A percentile compares a stretch with the other conserved stretches of the same genome.
Evolutionary conservation across 2,329 filamentous ascomycete species (phyloP).

Genomic region (Aciculosporium take): DNA sequence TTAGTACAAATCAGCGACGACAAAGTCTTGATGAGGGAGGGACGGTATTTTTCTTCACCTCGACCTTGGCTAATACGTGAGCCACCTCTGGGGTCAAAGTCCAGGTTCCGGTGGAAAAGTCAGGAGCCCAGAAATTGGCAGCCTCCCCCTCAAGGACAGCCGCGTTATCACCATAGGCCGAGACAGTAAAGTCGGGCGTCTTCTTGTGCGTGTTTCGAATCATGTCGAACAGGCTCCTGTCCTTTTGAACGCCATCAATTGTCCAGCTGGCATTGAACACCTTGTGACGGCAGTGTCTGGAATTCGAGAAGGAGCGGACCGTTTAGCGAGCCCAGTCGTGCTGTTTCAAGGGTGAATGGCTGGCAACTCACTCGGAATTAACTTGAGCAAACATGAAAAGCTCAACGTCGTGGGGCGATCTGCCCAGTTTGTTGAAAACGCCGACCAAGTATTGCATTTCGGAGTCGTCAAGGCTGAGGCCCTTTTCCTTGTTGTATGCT

Average conservation of each 20-base stretch:
- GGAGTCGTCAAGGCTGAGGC: conserved; percentile 71
- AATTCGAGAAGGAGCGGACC: no score
- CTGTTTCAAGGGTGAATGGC: no score
- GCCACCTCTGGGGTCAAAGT: conserved; percentile 72
- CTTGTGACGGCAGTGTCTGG: conserved; percentile 58
- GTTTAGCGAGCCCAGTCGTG: no score
- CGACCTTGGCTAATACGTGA: conserved; percentile 84
- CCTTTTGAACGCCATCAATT: conserved; percentile 72
- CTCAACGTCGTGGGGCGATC: conserved; percentile 75
- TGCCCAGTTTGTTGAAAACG: conserved; percentile 26
- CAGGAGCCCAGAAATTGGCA: conserved; percentile 62
- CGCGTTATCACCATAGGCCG: conserved; percentile 94
- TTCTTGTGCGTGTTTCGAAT: conserved; percentile 88
- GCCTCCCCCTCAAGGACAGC: conserved; percentile 50
- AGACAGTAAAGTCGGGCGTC: conserved; percentile 71
- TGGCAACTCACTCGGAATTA: conserved; percentile 57
- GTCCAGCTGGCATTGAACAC: conserved; percentile 96
- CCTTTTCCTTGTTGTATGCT: conserved; percentile 70
- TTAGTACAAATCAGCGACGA: neutral
- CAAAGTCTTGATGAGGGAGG: neutral
- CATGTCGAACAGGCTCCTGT: conserved; percentile 81
- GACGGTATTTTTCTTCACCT: conserved; percentile 24
- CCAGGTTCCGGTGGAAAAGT: conserved; percentile 78
- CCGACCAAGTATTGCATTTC: conserved; percentile 94
- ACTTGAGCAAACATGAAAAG: conserved; percentile 99